A percentile compares a stretch with the other conserved stretches of the same genome.
Evolutionary conservation across 1,284 basidiomycete species (phyloP).

Genomic region (Leccinum brunneo-olivaceum): DNA sequence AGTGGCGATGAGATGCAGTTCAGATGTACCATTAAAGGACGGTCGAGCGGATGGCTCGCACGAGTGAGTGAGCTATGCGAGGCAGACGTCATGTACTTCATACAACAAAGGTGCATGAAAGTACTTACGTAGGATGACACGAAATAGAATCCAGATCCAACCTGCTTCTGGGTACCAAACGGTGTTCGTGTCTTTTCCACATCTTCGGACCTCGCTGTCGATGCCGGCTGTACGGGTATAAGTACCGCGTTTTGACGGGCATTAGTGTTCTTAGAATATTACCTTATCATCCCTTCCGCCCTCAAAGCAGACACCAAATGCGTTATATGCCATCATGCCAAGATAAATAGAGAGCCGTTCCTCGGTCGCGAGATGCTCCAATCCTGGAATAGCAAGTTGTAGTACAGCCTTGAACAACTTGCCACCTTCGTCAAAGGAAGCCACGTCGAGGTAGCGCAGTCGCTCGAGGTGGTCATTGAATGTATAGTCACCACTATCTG

Average conservation of each 20-base stretch:
- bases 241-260: constrained; percentile 1
- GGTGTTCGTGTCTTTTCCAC: constrained; percentile 68
- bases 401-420: constrained; percentile 52
- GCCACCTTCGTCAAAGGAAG: constrained; percentile 43
- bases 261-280: constrained; percentile 9
- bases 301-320: constrained; percentile 59
- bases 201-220: constrained; percentile 53
- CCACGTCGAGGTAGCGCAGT: constrained; percentile 55
- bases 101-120: neutral
- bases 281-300: constrained; percentile 69
- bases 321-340: constrained; percentile 70
- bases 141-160: constrained; percentile 66
- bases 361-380: constrained; percentile 62
- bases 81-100: neutral
- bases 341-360: constrained; percentile 56
- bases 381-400: constrained; percentile 55
- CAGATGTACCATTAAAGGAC: constrained; percentile 56
- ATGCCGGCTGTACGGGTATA: constrained; percentile 39
- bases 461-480: constrained; percentile 73
- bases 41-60: constrained; percentile 61
- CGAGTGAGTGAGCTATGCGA: constrained; percentile 53
- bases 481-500: constrained; percentile 48
- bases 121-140: constrained; percentile 64
- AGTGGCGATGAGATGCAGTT: constrained; percentile 61
- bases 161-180: constrained; percentile 62